Evolutionary conservation across 2,329 filamentous ascomycete genomes (phyloP).

Genomic region (Ascosphaera pollenicola): DNA sequence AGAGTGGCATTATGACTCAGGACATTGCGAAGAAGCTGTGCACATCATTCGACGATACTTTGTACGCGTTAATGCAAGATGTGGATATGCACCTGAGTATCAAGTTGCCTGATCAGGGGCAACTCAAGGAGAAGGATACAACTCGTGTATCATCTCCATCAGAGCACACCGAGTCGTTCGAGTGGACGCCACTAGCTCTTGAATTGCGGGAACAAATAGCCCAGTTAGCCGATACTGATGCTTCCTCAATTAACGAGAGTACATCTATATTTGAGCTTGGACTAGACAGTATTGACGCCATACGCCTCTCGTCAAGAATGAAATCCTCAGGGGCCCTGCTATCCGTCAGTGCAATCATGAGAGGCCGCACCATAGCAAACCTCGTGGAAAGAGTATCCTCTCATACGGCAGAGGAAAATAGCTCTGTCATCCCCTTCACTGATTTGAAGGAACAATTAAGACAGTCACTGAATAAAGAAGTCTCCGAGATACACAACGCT

Average conservation of each 20-base stretch:
- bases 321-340: constrained; percentile 35
- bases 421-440: background rate
- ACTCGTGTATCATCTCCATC: background rate
- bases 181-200: constrained; percentile 35
- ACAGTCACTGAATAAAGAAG: constrained; percentile 23
- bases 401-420: background rate
- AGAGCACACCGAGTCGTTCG: constrained; percentile 17
- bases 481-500: constrained; percentile 26
- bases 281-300: constrained; percentile 71
- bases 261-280: constrained; percentile 73
- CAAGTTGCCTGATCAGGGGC: background rate
- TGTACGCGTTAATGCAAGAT: constrained; percentile 16
- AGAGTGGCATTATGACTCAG: constrained; percentile 21
- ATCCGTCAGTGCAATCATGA: constrained; percentile 52
- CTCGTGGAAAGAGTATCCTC: background rate
- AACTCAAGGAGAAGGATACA: background rate
- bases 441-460: background rate
- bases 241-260: constrained; percentile 29
- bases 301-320: constrained; percentile 50
- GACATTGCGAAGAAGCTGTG: constrained; percentile 19
- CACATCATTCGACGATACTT: constrained; percentile 18
- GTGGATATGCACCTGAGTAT: constrained; percentile 5
- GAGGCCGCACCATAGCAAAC: constrained; percentile 11
- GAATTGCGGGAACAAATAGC: constrained; percentile 41
- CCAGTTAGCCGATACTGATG: constrained; percentile 31